These are phyloP conservation scores for Leptographium wingfieldii DNA, from an alignment of 2,329 filamentous ascomycete genomes.

Conservation along the genomic window DNA sequence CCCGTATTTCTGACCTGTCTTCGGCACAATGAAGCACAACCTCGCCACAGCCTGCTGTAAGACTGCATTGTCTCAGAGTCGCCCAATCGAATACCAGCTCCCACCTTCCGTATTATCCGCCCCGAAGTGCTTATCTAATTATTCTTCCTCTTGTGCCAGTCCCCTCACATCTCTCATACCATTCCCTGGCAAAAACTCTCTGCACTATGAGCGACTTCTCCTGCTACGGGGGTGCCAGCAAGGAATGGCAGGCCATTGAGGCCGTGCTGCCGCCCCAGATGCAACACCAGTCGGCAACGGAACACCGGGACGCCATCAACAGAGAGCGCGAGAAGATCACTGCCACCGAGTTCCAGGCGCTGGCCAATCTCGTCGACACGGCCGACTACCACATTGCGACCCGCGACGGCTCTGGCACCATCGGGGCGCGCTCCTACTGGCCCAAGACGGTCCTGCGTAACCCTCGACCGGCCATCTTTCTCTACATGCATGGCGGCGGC, in stretches of 20 bases:
- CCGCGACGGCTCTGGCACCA: constrained; percentile 8
- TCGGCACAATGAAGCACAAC: too few relatives aligned
- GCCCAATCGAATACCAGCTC: too few relatives aligned
- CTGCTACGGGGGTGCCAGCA: constrained; percentile 25
- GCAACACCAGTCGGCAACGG: constrained; percentile 8
- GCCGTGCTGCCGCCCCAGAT: constrained; percentile 18
- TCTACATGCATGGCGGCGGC: constrained; percentile 13
- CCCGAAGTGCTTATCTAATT: too few relatives aligned
- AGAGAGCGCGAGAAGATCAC: constrained; percentile 20
- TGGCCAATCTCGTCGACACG: constrained; percentile 18
- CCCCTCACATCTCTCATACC: neutral
- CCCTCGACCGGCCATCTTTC: constrained; percentile 24
- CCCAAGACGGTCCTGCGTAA: constrained; percentile 27
- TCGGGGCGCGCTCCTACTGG: constrained; percentile 18
- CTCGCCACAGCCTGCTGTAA: too few relatives aligned
- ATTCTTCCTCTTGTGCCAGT: too few relatives aligned
- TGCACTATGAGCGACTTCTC: constrained; percentile 18
- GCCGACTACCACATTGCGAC: constrained; percentile 19
- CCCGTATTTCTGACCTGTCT: too few relatives aligned
- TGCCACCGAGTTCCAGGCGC: constrained; percentile 17
- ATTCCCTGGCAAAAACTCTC: too few relatives aligned
- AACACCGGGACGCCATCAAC: constrained; percentile 19
- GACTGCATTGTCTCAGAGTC: too few relatives aligned
- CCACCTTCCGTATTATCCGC: too few relatives aligned
- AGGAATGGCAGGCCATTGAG: constrained; percentile 31